Conservation (phyloP, 371 early-diverging fungal genomes). For the Mucor plumbeus region DNA sequence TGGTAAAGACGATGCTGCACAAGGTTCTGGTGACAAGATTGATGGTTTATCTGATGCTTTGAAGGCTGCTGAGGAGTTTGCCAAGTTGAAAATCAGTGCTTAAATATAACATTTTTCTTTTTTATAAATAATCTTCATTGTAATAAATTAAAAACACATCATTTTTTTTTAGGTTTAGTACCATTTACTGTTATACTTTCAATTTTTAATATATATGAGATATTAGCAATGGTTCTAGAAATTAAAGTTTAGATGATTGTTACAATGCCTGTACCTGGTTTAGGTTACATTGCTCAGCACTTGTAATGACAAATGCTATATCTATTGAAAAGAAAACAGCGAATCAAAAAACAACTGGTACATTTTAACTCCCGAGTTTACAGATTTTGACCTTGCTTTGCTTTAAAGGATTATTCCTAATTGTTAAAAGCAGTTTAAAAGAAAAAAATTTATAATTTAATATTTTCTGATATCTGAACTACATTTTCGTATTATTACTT, state of each 20-base stretch:
- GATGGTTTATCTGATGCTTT: conserved; percentile 77
- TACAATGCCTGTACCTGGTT: neutral
- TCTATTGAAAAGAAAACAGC: neutral
- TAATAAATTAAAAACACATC: conserved; percentile 4
- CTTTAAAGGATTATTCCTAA: no score
- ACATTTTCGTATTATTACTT: no score
- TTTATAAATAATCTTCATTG: neutral
- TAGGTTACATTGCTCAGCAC: neutral
- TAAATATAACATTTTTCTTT: conserved; percentile 14
- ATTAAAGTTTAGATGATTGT: conserved; percentile 1
- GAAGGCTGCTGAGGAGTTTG: conserved; percentile 77
- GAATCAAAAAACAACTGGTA: neutral
- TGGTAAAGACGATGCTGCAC: conserved; percentile 87
- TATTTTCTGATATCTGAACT: no score
- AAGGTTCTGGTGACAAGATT: conserved; percentile 76
- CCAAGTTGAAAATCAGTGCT: conserved; percentile 63
- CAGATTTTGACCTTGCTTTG: neutral
- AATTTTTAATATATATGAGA: neutral
- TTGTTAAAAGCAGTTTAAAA: no score
- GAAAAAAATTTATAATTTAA: no score
- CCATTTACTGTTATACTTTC: neutral
- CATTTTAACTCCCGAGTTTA: neutral
- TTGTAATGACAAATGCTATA: neutral
- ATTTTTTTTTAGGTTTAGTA: neutral
- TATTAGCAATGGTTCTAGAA: neutral